phyloP scores from a whole-genome alignment of 345 rosid species.

The Gynandropsis gynandra region DNA sequence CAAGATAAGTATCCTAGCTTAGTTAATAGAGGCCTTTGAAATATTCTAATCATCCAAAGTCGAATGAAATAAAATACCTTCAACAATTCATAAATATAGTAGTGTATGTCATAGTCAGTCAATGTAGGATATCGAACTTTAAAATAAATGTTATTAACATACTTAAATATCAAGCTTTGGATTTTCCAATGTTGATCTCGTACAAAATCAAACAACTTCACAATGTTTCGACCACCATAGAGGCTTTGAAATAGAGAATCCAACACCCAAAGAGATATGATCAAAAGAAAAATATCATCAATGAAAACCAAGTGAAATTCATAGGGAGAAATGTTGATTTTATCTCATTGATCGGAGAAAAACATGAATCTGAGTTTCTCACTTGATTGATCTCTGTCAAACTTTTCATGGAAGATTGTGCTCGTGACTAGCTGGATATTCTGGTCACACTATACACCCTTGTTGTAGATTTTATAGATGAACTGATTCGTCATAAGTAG shows the following conservation, averaged over 20 bases:
- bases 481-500: too few relatives aligned
- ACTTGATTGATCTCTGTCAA: too few relatives aligned
- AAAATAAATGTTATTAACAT: constrained; percentile 84
- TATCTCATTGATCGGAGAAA: too few relatives aligned
- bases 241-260: constrained; percentile 87
- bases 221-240: constrained; percentile 71
- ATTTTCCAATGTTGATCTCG: constrained; percentile 85
- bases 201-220: constrained; percentile 74
- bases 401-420: too few relatives aligned
- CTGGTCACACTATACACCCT: too few relatives aligned
- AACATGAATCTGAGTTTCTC: too few relatives aligned
- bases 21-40: background rate
- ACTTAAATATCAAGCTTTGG: constrained; percentile 83
- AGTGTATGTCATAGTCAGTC: constrained; percentile 84
- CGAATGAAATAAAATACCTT: constrained; percentile 37
- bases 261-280: too few relatives aligned
- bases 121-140: constrained; percentile 75
- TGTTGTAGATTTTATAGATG: too few relatives aligned
- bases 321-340: too few relatives aligned
- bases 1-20: constrained; percentile 6
- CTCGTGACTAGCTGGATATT: too few relatives aligned
- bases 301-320: too few relatives aligned
- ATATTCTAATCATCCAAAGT: background rate
- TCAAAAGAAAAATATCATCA: too few relatives aligned
- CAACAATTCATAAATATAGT: constrained; percentile 77